Percentiles rank a stretch among this genome's conserved stretches.
These are phyloP conservation scores for Xylaria flabelliformis DNA, from an alignment of 495 filamentous ascomycete genomes.

Conservation along the genomic window DNA sequence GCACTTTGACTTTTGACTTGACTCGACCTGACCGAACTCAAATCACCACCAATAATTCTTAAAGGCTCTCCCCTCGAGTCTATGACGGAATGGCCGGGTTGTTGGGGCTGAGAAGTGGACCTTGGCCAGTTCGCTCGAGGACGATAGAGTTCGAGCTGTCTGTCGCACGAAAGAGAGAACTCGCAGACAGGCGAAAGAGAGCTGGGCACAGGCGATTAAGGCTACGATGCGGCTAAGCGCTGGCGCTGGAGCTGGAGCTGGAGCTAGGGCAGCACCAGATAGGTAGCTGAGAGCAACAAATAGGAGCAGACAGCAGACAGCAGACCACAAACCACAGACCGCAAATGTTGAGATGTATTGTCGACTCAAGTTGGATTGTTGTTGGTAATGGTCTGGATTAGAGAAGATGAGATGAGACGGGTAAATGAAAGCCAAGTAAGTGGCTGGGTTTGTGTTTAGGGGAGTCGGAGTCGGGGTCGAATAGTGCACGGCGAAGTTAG, in stretches of 20 bases:
- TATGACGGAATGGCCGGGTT: constrained; percentile 1
- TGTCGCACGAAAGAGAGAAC: constrained; percentile 16
- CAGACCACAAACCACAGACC: background rate
- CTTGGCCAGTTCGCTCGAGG: constrained; percentile 6
- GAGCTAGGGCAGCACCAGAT: background rate
- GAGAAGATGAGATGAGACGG: constrained; percentile 13
- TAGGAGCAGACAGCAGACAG: background rate
- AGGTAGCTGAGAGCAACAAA: background rate
- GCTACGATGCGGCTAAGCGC: constrained; percentile 11
- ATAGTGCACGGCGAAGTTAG: background rate
- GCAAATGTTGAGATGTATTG: background rate
- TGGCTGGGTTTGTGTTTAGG: constrained; percentile 23
- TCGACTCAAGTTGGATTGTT: background rate
- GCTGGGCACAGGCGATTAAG: background rate
- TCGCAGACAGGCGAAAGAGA: background rate
- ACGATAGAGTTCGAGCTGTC: constrained; percentile 1
- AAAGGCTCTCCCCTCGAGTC: background rate
- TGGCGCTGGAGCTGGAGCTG: constrained; percentile 19
- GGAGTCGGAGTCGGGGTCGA: background rate
- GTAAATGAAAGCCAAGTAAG: constrained; percentile 21
- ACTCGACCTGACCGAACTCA: constrained; percentile 6
- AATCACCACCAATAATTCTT: constrained; percentile 10
- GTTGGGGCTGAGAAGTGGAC: background rate
- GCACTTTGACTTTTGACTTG: background rate
- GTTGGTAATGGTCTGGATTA: background rate